These are phyloP conservation scores for Silene latifolia DNA, from an alignment of 148 eudicot genomes.

Conservation along the genomic window DNA sequence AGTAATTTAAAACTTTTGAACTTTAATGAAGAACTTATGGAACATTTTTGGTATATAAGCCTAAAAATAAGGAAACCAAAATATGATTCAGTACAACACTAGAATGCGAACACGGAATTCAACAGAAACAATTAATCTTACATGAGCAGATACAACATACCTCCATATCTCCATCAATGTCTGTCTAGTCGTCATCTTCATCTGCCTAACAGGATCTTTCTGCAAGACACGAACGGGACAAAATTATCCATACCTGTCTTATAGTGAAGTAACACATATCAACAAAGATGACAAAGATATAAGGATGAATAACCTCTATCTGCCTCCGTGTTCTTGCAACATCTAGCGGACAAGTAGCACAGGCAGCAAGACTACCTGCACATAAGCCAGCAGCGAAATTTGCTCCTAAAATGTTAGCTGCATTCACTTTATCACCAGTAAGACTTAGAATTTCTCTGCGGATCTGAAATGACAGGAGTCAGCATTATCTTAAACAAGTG, in stretches of 20 bases:
- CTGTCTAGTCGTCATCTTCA: conserved; percentile 72
- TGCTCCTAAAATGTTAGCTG: conserved; percentile 54
- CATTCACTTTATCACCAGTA: conserved; percentile 47
- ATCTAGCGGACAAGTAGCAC: conserved; percentile 84
- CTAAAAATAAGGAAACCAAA: neutral
- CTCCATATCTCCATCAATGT: conserved; percentile 86
- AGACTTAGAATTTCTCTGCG: conserved; percentile 49
- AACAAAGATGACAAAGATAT: neutral
- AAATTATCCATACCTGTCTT: conserved; percentile 3
- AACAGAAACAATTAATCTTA: neutral
- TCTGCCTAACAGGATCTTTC: conserved; percentile 64
- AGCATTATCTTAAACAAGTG: neutral
- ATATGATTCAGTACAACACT: neutral
- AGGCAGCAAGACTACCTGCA: conserved; percentile 87
- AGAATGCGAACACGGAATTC: neutral
- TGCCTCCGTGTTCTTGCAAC: conserved; percentile 91
- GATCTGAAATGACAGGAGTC: conserved; percentile 34
- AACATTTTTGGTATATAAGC: neutral
- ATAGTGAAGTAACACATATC: neutral
- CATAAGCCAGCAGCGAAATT: conserved; percentile 83
- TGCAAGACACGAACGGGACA: conserved; percentile 26
- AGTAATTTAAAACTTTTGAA: neutral
- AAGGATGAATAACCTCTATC: conserved; percentile 60
- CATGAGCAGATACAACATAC: conserved; percentile 29
- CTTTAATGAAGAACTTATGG: neutral